Evolutionary conservation across 495 filamentous ascomycete genomes (phyloP).

Genomic region (Penicillium tannophilum): DNA sequence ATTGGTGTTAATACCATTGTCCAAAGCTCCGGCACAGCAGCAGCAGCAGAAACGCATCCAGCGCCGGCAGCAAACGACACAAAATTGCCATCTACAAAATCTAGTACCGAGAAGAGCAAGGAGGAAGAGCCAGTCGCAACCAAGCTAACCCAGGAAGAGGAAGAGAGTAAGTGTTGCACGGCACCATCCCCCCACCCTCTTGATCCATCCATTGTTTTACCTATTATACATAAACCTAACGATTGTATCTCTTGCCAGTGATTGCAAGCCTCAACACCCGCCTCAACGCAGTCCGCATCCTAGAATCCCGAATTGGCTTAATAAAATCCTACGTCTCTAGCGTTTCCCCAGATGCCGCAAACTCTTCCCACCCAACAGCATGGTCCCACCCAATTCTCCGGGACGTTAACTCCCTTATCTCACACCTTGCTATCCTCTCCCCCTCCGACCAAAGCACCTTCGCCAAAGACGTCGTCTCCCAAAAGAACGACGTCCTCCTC

Average conservation of each 20-base stretch:
- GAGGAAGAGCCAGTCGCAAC: slow-evolving; percentile 18
- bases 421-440: slow-evolving; percentile 55
- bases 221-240: neutral
- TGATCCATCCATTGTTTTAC: neutral
- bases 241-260: slow-evolving; percentile 40
- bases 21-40: slow-evolving; percentile 76
- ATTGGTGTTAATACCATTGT: slow-evolving; percentile 93
- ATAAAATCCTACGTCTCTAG: slow-evolving; percentile 78
- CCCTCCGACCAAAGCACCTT: slow-evolving; percentile 56
- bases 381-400: slow-evolving; percentile 54
- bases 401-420: slow-evolving; percentile 58
- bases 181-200: neutral
- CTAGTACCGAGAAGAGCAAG: slow-evolving; percentile 1
- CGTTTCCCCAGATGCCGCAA: slow-evolving; percentile 54
- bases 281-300: slow-evolving; percentile 87
- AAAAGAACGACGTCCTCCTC: slow-evolving; percentile 77
- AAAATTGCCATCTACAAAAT: neutral
- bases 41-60: slow-evolving; percentile 24
- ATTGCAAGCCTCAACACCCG: slow-evolving; percentile 78
- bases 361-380: slow-evolving; percentile 23
- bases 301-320: slow-evolving; percentile 80
- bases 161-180: slow-evolving; percentile 60
- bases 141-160: slow-evolving; percentile 71
- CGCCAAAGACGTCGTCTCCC: slow-evolving; percentile 63
- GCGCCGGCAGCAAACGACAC: neutral